phyloP scores from a whole-genome alignment of 2,329 filamentous ascomycete genomes.

The Fusarium devonianum region DNA sequence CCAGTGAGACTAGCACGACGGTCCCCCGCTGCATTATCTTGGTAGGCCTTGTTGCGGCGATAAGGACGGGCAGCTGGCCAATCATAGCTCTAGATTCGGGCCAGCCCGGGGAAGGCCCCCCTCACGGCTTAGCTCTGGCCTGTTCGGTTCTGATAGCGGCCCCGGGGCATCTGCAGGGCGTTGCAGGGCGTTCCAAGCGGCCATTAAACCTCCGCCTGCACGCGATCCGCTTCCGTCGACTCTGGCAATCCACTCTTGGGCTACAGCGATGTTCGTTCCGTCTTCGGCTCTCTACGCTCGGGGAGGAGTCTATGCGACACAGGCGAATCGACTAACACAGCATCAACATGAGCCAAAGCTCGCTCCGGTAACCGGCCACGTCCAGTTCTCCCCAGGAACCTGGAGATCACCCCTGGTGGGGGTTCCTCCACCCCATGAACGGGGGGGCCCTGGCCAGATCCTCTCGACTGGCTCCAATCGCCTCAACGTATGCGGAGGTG shows the following conservation, averaged over 20 bases:
- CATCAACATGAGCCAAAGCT: conserved; percentile 14
- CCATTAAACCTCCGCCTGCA: conserved; percentile 10
- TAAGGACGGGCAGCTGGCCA: conserved; percentile 30
- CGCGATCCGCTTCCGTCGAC: not conserved
- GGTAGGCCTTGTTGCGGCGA: conserved; percentile 23
- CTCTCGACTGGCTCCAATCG: conserved; percentile 10
- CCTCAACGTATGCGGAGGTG: conserved; percentile 18
- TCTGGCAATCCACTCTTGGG: not conserved
- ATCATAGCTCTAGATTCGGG: conserved; percentile 18
- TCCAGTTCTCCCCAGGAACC: conserved; percentile 11
- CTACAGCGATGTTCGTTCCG: not conserved
- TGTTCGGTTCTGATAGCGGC: conserved; percentile 26
- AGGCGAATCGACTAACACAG: conserved; percentile 2
- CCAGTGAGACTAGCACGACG: conserved; percentile 24
- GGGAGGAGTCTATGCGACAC: not conserved
- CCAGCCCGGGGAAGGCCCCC: conserved; percentile 36
- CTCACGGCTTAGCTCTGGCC: conserved; percentile 26
- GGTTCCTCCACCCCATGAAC: conserved; percentile 15
- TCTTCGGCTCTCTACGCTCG: not conserved
- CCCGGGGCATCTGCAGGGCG: conserved; percentile 28
- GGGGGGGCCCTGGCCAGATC: conserved; percentile 16
- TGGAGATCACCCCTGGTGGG: conserved; percentile 24
- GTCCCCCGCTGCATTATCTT: conserved; percentile 32
- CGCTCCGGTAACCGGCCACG: conserved; percentile 9
- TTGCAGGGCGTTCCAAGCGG: conserved; percentile 25